Percentiles rank a stretch among this genome's conserved stretches.
Evolutionary conservation across 345 rosid genomes (phyloP).

Genomic region (Populus pruinosa): DNA sequence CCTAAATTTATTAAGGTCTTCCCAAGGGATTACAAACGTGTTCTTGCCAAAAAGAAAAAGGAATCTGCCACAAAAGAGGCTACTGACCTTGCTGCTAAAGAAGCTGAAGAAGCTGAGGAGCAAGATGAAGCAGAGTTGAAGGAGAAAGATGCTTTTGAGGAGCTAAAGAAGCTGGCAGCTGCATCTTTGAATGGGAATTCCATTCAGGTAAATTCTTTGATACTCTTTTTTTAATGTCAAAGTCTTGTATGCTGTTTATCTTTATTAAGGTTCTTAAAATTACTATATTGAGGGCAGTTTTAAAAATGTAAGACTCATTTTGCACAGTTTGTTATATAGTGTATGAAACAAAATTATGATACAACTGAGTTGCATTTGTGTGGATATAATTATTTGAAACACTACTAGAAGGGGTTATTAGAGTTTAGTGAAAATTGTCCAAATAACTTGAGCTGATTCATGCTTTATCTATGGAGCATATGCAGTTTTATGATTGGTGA

Average conservation of each 20-base stretch:
- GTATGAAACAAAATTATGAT: not conserved
- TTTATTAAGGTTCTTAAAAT: not conserved
- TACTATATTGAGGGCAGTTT: not conserved
- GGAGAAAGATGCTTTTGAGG: slow-evolving; percentile 80
- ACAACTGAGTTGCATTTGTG: not conserved
- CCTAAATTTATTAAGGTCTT: slow-evolving; percentile 85
- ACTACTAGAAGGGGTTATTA: not conserved
- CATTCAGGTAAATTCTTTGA: slow-evolving; percentile 33
- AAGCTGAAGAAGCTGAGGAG: slow-evolving; percentile 54
- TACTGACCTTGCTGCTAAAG: slow-evolving; percentile 37
- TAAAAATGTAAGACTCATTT: not conserved
- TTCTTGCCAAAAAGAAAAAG: slow-evolving; percentile 71
- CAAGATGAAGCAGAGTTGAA: slow-evolving; percentile 49
- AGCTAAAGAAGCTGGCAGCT: slow-evolving; percentile 84
- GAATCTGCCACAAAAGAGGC: slow-evolving; percentile 46
- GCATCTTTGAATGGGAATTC: slow-evolving; percentile 44
- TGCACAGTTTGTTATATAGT: not conserved
- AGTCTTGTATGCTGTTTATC: not conserved
- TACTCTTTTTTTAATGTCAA: not conserved
- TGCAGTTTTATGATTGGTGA: not conserved
- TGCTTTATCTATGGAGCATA: not conserved
- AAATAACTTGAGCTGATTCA: not conserved
- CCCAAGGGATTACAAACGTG: slow-evolving; percentile 95
- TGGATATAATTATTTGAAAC: not conserved
- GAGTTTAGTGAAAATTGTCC: no score